Evolutionary conservation across 805 yeast species (phyloP).

Genomic region (Barnettozyma pratensis): DNA sequence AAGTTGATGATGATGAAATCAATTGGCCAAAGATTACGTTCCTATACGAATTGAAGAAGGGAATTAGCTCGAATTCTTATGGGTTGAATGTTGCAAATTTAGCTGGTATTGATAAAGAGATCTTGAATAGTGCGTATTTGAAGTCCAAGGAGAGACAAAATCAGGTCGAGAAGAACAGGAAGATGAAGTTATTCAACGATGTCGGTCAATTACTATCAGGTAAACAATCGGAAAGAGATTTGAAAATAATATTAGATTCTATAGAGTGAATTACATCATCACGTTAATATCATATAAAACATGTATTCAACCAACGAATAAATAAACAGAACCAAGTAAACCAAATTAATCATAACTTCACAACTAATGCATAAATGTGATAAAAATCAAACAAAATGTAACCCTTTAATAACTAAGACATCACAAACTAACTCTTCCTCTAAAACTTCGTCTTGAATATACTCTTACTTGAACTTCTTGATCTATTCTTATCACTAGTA

Average conservation of each 20-base stretch:
- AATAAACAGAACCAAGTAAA: background rate
- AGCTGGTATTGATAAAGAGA: slow-evolving; percentile 84
- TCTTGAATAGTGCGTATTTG: slow-evolving; percentile 84
- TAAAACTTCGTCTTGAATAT: slow-evolving; percentile 24
- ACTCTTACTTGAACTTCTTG: slow-evolving; percentile 35
- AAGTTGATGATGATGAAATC: slow-evolving; percentile 14
- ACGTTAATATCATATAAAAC: too few species aligned
- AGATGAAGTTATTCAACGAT: background rate
- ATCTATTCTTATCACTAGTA: slow-evolving; percentile 28
- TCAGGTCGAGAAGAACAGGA: slow-evolving; percentile 18
- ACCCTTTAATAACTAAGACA: too few species aligned
- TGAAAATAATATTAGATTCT: background rate
- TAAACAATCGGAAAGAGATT: background rate
- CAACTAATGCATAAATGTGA: too few species aligned
- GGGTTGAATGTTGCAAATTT: slow-evolving; percentile 98
- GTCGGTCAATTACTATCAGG: background rate
- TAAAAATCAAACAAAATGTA: too few species aligned
- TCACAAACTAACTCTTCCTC: background rate
- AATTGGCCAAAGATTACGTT: slow-evolving; percentile 68
- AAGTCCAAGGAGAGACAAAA: slow-evolving; percentile 82
- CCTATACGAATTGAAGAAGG: slow-evolving; percentile 85
- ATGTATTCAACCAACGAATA: background rate
- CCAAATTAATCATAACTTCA: too few species aligned
- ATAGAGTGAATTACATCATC: background rate
- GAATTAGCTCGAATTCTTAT: slow-evolving; percentile 88